Percentiles rank a stretch among this genome's conserved stretches.
Conservation (phyloP, 1,284 basidiomycete genomes). For the Malassezia sympodialis region DNA sequence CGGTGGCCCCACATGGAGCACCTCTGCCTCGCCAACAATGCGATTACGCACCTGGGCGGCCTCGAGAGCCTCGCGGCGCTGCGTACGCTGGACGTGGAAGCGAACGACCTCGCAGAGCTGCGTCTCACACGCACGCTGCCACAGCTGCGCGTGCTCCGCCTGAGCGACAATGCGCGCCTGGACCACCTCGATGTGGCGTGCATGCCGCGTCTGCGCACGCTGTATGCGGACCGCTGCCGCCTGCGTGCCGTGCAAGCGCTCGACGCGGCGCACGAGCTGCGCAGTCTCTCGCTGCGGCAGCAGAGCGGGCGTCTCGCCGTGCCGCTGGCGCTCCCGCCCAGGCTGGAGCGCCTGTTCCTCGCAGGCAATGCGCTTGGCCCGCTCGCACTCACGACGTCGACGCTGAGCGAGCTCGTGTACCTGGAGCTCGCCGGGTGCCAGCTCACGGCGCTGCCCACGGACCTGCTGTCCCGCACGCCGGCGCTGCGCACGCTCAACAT, state of each 20-base stretch:
- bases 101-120: conserved; percentile 62
- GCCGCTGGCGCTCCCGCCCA: conserved; percentile 62
- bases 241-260: conserved; percentile 53
- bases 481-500: conserved; percentile 79
- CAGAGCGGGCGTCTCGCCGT: conserved; percentile 55
- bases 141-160: conserved; percentile 61
- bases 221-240: conserved; percentile 82
- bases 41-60: conserved; percentile 50
- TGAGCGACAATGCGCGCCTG: conserved; percentile 68
- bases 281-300: conserved; percentile 82
- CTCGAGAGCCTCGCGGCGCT: conserved; percentile 48
- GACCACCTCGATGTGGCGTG: conserved; percentile 59
- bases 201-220: conserved; percentile 68
- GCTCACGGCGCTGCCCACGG: conserved; percentile 62
- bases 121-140: conserved; percentile 28
- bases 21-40: conserved; percentile 70
- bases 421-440: conserved; percentile 86
- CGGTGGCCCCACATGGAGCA: conserved; percentile 56
- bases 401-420: conserved; percentile 58
- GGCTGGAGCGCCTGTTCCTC: conserved; percentile 83
- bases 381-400: not conserved
- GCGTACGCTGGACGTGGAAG: conserved; percentile 71
- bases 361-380: conserved; percentile 59
- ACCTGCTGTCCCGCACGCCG: conserved; percentile 61
- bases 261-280: conserved; percentile 60